Conservation (phyloP, 345 rosid species). For the Cardamine chenopodiifolia region DNA sequence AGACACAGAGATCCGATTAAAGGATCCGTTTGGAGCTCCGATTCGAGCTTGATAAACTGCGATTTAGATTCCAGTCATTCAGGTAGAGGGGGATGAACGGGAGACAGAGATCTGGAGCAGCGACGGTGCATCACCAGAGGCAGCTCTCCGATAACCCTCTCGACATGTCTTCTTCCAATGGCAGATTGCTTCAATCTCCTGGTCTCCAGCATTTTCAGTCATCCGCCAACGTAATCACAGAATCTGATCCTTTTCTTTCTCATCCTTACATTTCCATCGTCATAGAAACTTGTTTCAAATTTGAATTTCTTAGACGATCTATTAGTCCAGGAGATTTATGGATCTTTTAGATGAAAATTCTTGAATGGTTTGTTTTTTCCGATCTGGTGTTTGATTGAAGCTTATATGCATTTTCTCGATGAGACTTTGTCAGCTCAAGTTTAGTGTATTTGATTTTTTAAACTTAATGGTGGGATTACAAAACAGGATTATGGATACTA, state of each 20-base stretch:
- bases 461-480: conserved; percentile 4
- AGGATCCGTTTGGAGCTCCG: conserved; percentile 40
- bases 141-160: conserved; percentile 75
- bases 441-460: not conserved
- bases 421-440: not conserved
- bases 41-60: conserved; percentile 33
- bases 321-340: not conserved
- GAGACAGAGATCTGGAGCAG: conserved; percentile 78
- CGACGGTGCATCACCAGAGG: conserved; percentile 81
- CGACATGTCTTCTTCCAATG: conserved; percentile 69
- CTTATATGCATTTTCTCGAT: not conserved
- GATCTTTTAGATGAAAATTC: not conserved
- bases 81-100: conserved; percentile 53
- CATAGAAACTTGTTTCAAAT: conserved; percentile 9
- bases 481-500: conserved; percentile 79
- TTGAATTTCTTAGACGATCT: conserved; percentile 20
- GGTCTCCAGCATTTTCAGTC: conserved; percentile 84
- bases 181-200: conserved; percentile 91
- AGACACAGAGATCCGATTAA: conserved; percentile 34
- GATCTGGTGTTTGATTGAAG: conserved; percentile 26
- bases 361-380: not conserved
- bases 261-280: not conserved
- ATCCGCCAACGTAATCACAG: conserved; percentile 45
- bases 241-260: conserved; percentile 22
- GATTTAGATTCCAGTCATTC: not conserved